Percentiles rank a stretch among this genome's conserved stretches.
phyloP scores from a whole-genome alignment of 176 grass and related monocot genomes.

The Oryza officinalis region DNA sequence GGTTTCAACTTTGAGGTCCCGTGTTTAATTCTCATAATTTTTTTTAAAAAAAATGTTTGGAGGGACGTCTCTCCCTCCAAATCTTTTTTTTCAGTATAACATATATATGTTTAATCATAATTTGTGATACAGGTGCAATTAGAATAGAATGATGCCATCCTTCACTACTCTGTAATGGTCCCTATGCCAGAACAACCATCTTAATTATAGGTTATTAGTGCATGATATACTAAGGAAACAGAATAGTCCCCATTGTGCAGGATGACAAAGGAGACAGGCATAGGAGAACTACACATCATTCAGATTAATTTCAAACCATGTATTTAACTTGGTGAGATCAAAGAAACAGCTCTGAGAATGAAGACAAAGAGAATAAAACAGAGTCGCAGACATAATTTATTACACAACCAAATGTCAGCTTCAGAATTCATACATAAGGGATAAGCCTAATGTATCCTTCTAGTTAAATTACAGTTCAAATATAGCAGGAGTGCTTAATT shows the following conservation, averaged over 20 bases:
- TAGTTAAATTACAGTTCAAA: too few species aligned
- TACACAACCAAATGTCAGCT: not conserved
- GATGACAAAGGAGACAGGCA: not conserved
- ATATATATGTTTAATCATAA: not conserved
- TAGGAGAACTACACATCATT: not conserved
- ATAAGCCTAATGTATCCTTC: too few species aligned
- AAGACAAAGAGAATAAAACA: slow-evolving; percentile 3
- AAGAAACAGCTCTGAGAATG: not conserved
- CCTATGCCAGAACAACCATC: not conserved
- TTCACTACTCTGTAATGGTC: not conserved
- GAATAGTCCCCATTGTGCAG: not conserved
- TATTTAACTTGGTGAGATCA: not conserved
- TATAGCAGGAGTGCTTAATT: not conserved
- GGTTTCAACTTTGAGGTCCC: too few species aligned
- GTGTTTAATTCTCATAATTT: too few species aligned
- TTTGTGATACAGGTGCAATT: not conserved
- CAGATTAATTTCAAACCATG: not conserved
- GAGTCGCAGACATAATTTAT: slow-evolving; percentile 1
- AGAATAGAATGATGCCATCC: not conserved
- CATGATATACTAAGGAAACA: not conserved
- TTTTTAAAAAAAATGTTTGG: too few species aligned
- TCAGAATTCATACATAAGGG: not conserved
- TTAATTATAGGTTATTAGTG: not conserved
- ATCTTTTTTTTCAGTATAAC: too few species aligned
- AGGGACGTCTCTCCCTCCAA: too few species aligned